These are phyloP conservation scores for Pyracantha coccinea DNA, from an alignment of 331 rosid genomes.

Conservation along the genomic window DNA sequence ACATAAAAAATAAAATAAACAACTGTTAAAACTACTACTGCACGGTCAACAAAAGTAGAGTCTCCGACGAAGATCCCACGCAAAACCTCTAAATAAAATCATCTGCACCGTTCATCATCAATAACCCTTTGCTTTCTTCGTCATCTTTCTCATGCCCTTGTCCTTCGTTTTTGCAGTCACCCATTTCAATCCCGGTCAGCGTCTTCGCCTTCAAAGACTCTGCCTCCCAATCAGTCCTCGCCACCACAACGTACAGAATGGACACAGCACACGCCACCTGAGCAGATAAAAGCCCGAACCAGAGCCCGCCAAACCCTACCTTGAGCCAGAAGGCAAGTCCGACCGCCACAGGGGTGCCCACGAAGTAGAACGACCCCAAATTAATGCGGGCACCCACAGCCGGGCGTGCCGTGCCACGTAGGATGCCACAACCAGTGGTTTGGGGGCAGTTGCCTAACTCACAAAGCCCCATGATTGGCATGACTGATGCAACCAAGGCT, in stretches of 20 bases:
- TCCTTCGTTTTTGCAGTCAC: not conserved
- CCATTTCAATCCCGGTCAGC: conserved; percentile 49
- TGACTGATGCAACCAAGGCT: conserved; percentile 59
- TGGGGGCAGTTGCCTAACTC: conserved; percentile 93
- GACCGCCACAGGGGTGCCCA: conserved; percentile 83
- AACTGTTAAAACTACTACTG: too few relatives aligned
- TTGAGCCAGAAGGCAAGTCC: conserved; percentile 69
- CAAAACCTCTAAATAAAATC: conserved; percentile 13
- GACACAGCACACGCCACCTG: conserved; percentile 75
- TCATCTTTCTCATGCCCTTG: not conserved
- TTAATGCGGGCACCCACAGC: conserved; percentile 70
- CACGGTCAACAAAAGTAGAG: too few relatives aligned
- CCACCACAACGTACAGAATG: conserved; percentile 52
- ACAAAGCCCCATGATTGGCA: conserved; percentile 85
- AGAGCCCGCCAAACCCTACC: conserved; percentile 78
- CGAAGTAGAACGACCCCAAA: conserved; percentile 60
- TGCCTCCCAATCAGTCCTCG: conserved; percentile 76
- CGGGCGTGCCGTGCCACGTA: conserved; percentile 78
- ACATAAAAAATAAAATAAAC: too few relatives aligned
- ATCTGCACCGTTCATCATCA: conserved; percentile 12
- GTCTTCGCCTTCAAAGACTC: conserved; percentile 76
- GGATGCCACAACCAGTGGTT: conserved; percentile 82
- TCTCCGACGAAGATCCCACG: not conserved
- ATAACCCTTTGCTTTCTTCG: conserved; percentile 1
- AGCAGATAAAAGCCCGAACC: conserved; percentile 91